These are phyloP conservation scores for Escallonia rubra DNA, from an alignment of 129 eudicot genomes.

Conservation along the genomic window DNA sequence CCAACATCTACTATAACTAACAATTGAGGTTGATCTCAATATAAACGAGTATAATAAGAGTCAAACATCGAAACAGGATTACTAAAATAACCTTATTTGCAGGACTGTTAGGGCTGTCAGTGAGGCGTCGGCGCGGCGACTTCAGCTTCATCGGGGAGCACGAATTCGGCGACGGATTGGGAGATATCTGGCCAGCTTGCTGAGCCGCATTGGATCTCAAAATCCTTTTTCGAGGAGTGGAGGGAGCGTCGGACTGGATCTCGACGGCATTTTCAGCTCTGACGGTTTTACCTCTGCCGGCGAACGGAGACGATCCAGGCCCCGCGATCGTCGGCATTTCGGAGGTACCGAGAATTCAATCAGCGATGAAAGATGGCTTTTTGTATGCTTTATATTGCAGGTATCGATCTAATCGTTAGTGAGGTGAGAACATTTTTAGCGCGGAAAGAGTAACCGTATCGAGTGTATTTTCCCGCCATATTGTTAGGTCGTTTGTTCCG, in stretches of 20 bases:
- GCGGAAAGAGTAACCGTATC: too few species aligned
- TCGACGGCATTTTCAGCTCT: too few species aligned
- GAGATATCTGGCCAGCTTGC: constrained; percentile 14
- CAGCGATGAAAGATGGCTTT: too few species aligned
- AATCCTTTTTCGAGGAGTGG: constrained; percentile 55
- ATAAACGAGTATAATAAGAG: too few species aligned
- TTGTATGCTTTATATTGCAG: too few species aligned
- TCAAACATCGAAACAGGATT: neutral
- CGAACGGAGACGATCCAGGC: constrained; percentile 19
- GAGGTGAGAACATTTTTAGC: too few species aligned
- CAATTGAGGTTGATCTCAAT: too few species aligned
- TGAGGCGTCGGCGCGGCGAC: constrained; percentile 59
- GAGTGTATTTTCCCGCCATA: too few species aligned
- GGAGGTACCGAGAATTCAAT: too few species aligned
- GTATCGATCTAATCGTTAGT: too few species aligned
- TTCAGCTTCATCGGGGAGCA: constrained; percentile 42
- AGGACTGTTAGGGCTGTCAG: constrained; percentile 49
- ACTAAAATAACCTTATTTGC: constrained; percentile 22
- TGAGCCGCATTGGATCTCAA: constrained; percentile 52
- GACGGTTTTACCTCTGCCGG: neutral
- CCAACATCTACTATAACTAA: too few species aligned
- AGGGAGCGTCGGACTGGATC: constrained; percentile 9
- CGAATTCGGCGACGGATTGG: constrained; percentile 15
- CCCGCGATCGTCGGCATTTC: constrained; percentile 66
- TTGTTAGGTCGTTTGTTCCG: too few species aligned